Base-by-base conservation (phyloP, 2,329 filamentous ascomycete genomes). In the Verticillium dahliae region DNA sequence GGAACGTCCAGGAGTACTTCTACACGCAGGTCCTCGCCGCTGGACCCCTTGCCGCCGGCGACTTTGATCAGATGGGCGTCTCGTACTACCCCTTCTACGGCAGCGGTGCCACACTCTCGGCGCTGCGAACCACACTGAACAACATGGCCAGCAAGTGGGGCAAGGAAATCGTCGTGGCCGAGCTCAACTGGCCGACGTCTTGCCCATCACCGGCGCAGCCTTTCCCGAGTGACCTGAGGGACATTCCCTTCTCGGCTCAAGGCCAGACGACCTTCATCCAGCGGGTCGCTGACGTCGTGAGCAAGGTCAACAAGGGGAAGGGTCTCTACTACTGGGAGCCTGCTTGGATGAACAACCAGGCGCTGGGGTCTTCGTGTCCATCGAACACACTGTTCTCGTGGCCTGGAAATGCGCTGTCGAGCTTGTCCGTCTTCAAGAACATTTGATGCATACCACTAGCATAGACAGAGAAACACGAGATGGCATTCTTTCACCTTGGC, bases 261-360 rank as follows among this genome's bases (percentile, higher is more conserved):
- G 89, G 89, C 0, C 89, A 91, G 77, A 74, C 75, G 1, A 79
- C 77, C 1, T 91, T 86, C 73, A 73, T 91, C 60, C 76, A 84
- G 71, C 74, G 81, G 62, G 79, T 91, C 18, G 86, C 86, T 0
- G 75, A 75, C 1, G 76, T 85, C 1, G 81, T 90, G 0, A 75
- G 77, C 1, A 79, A 74, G 1, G 80, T 85, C 0, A 77, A 72
- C 1, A 79, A 80, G 1, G 86, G 86, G 0, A 72, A 76, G 34
- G 89, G 88, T 0, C 55, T 91, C 7, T 90, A 88, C 64, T 91
- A 91, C 66, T 91, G 89, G 89, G 89, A 92, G 71, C 88, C 88
- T 0, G 85, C 84, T 0, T 91, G 87, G 87, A 77, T 90, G 64
- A 78, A 85, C 52, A 91, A 90, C 72, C 80, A 82, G 11, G 81